These are phyloP conservation scores for Aspergillus egyptiacus DNA, from an alignment of 495 filamentous ascomycete species.

Conservation along the genomic window DNA sequence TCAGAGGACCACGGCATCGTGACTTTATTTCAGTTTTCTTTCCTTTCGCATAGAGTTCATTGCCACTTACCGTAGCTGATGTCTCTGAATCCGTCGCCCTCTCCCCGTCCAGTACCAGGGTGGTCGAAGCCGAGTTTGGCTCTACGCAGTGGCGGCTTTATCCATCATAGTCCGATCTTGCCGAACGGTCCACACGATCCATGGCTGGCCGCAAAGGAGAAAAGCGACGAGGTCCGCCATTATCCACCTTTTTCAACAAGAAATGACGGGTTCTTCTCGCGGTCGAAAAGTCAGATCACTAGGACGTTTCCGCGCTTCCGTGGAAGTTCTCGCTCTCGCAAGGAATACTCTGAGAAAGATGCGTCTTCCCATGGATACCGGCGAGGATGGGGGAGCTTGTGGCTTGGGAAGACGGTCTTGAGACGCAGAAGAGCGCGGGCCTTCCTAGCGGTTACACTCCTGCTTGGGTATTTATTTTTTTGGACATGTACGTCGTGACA, in stretches of 20 bases:
- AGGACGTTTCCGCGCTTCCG: conserved; percentile 67
- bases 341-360: conserved; percentile 67
- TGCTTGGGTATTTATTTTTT: conserved; percentile 59
- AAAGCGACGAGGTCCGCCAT: conserved; percentile 65
- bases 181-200: conserved; percentile 39
- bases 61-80: conserved; percentile 40
- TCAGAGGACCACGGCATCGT: not conserved
- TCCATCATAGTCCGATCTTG: too few relatives aligned
- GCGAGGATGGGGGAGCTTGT: conserved; percentile 32
- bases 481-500: conserved; percentile 35
- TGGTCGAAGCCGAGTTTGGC: conserved; percentile 83
- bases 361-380: conserved; percentile 57
- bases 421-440: conserved; percentile 55
- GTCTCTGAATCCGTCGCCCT: conserved; percentile 81
- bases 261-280: conserved; percentile 76
- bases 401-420: conserved; percentile 35
- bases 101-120: conserved; percentile 70
- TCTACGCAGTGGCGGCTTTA: conserved; percentile 51
- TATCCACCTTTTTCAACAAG: conserved; percentile 77
- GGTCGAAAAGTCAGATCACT: conserved; percentile 69
- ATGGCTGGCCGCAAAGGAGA: conserved; percentile 75
- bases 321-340: conserved; percentile 23
- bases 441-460: conserved; percentile 51
- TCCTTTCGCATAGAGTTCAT: too few relatives aligned
- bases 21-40: not conserved